phyloP scores from a whole-genome alignment of 371 early-diverging fungal species.

The Haplosporangium sp. region DNA sequence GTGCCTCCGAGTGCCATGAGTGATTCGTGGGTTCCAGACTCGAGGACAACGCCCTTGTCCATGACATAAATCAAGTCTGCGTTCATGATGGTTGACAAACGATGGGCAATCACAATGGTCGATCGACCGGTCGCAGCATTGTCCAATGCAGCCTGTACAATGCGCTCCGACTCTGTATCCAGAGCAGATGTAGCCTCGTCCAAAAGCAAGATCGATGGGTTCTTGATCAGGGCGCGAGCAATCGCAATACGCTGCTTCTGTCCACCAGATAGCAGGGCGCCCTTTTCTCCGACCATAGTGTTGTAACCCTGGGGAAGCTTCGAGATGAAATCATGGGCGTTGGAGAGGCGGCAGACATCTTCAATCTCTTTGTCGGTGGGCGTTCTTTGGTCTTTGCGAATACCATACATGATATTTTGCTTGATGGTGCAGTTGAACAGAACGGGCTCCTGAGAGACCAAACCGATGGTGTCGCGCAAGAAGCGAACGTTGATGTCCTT shows the following conservation, averaged over 20 bases:
- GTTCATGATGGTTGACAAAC: conserved; percentile 81
- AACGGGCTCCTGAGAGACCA: conserved; percentile 91
- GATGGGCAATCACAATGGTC: conserved; percentile 76
- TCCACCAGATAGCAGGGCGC: conserved; percentile 84
- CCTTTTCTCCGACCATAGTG: conserved; percentile 83
- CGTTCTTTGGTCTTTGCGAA: conserved; percentile 58
- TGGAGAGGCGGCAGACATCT: conserved; percentile 73
- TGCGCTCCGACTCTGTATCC: conserved; percentile 87
- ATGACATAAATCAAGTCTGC: conserved; percentile 88
- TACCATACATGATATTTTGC: conserved; percentile 81
- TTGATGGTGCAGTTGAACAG: conserved; percentile 86
- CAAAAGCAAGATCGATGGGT: conserved; percentile 85
- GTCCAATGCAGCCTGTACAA: conserved; percentile 89
- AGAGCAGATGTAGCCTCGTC: conserved; percentile 97
- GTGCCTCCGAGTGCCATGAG: conserved; percentile 63
- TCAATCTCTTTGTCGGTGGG: conserved; percentile 61
- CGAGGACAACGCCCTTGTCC: conserved; percentile 74
- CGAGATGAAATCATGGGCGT: conserved; percentile 82
- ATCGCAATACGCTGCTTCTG: conserved; percentile 88
- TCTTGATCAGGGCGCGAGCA: conserved; percentile 89
- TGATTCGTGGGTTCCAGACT: conserved; percentile 76
- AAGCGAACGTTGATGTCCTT: conserved; percentile 74
- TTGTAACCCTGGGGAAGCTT: conserved; percentile 82
- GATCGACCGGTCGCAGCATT: conserved; percentile 72
- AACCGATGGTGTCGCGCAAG: conserved; percentile 82